A percentile compares a stretch with the other conserved stretches of the same genome.
Conservation (phyloP, 2,329 filamentous ascomycete species). For the Graphilbum ipis-grandicollis region DNA sequence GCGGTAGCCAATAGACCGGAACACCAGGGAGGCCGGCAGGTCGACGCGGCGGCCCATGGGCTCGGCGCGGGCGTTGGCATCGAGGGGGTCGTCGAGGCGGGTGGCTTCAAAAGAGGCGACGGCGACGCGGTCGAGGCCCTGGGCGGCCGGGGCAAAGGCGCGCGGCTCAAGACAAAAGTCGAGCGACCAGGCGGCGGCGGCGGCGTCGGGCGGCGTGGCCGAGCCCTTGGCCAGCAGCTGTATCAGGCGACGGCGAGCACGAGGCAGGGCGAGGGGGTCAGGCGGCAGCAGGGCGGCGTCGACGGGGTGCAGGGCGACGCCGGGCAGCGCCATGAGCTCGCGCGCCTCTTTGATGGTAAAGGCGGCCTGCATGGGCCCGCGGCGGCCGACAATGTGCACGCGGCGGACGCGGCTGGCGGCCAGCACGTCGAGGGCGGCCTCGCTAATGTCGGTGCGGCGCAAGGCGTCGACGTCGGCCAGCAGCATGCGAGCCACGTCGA, state of each 20-base stretch:
- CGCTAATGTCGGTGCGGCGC: slow-evolving; percentile 73
- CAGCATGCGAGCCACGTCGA: slow-evolving; percentile 83
- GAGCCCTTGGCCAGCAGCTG: slow-evolving; percentile 70
- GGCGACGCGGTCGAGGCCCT: slow-evolving; percentile 33
- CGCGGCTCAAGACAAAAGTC: slow-evolving; percentile 71
- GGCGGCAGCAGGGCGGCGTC: slow-evolving; percentile 48
- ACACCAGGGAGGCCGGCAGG: slow-evolving; percentile 55
- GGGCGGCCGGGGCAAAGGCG: slow-evolving; percentile 31
- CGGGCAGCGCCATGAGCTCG: slow-evolving; percentile 64
- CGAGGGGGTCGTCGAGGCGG: slow-evolving; percentile 35
- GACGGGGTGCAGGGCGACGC: slow-evolving; percentile 55
- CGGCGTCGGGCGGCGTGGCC: slow-evolving; percentile 24
- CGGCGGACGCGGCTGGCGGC: slow-evolving; percentile 56
- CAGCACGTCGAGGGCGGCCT: slow-evolving; percentile 60
- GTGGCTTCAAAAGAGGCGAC: slow-evolving; percentile 52
- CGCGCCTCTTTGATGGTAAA: slow-evolving; percentile 93
- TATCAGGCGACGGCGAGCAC: slow-evolving; percentile 60
- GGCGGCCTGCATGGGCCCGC: slow-evolving; percentile 78
- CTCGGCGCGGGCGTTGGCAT: slow-evolving; percentile 28
- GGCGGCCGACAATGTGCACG: slow-evolving; percentile 74
- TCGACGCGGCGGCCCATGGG: slow-evolving; percentile 30
- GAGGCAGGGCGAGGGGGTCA: slow-evolving; percentile 50
- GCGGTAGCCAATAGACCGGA: slow-evolving; percentile 91
- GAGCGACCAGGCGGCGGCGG: slow-evolving; percentile 61
- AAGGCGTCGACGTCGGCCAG: slow-evolving; percentile 59